Evolutionary conservation across 352 stramenopile species (phyloP).

Genomic region (Pythium folliculosum): DNA sequence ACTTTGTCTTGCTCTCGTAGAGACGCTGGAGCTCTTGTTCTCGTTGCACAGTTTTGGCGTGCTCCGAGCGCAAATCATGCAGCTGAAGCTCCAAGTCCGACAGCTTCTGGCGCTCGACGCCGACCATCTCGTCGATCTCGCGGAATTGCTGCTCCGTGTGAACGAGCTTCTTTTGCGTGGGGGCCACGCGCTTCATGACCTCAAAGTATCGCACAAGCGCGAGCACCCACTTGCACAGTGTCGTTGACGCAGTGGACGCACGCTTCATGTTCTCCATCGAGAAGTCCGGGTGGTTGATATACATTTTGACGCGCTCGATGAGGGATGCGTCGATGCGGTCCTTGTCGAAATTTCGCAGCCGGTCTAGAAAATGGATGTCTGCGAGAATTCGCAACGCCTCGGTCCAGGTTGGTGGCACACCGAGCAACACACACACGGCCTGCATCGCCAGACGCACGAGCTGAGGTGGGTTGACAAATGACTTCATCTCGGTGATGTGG

Average conservation of each 20-base stretch:
- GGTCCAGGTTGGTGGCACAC: conserved; percentile 57
- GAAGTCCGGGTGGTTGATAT: conserved; percentile 72
- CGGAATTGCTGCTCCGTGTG: conserved; percentile 43
- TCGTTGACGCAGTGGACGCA: conserved; percentile 67
- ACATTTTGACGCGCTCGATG: conserved; percentile 58
- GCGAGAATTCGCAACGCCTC: conserved; percentile 65
- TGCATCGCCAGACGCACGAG: conserved; percentile 78
- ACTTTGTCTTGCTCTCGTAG: conserved; percentile 47
- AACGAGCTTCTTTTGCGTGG: conserved; percentile 50
- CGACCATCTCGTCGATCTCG: conserved; percentile 43
- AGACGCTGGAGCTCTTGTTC: conserved; percentile 55
- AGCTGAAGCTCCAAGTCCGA: conserved; percentile 50
- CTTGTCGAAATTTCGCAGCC: conserved; percentile 60
- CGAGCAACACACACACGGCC: conserved; percentile 69
- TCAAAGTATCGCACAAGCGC: conserved; percentile 70
- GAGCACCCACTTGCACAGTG: conserved; percentile 73
- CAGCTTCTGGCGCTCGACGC: conserved; percentile 50
- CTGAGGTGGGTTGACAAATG: conserved; percentile 69
- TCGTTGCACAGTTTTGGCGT: conserved; percentile 36
- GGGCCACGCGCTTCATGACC: conserved; percentile 60
- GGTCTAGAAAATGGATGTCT: conserved; percentile 70
- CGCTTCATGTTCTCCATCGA: conserved; percentile 80
- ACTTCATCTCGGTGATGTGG: conserved; percentile 83
- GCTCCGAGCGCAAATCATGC: conserved; percentile 42
- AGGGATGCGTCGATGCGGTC: conserved; percentile 45